phyloP scores from a whole-genome alignment of 257 asterid species.

The Coffea canephora region DNA sequence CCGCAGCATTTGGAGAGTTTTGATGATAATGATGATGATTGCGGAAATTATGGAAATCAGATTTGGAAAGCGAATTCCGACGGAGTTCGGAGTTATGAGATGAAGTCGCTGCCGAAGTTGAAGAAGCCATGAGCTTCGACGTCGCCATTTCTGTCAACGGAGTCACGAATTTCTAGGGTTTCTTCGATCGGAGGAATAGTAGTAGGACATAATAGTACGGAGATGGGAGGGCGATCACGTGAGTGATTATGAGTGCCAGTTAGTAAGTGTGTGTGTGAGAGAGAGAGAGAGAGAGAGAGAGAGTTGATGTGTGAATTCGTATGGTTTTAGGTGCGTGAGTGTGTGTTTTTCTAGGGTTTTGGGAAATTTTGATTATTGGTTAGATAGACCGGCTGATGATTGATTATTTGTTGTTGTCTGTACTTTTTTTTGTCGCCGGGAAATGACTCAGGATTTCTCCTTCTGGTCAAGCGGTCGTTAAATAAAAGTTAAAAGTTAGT shows the following conservation, averaged over 20 bases:
- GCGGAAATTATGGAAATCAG: constrained; percentile 15
- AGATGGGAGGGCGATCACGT: too few relatives aligned
- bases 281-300: background rate
- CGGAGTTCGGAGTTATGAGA: constrained; percentile 35
- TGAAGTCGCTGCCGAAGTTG: constrained; percentile 21
- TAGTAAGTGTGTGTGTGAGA: background rate
- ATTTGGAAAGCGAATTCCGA: constrained; percentile 20
- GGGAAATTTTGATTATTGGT: constrained; percentile 13
- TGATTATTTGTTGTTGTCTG: background rate
- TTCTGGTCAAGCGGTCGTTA: too few relatives aligned
- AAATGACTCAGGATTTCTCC: too few relatives aligned
- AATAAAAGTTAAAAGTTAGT: too few relatives aligned
- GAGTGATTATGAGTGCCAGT: background rate
- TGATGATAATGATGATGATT: constrained; percentile 14
- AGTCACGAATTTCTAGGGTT: background rate
- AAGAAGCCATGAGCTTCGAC: constrained; percentile 34
- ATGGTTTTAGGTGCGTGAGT: background rate
- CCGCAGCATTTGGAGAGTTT: constrained; percentile 15
- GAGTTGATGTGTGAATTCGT: background rate
- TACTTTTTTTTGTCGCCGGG: background rate
- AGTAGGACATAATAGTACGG: background rate
- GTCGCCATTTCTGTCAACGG: constrained; percentile 29
- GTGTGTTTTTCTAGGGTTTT: constrained; percentile 11
- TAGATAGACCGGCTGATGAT: background rate
- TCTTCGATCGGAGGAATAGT: background rate